Conservation (phyloP, 2,329 filamentous ascomycete genomes). For the Talaromyces sp. region DNA sequence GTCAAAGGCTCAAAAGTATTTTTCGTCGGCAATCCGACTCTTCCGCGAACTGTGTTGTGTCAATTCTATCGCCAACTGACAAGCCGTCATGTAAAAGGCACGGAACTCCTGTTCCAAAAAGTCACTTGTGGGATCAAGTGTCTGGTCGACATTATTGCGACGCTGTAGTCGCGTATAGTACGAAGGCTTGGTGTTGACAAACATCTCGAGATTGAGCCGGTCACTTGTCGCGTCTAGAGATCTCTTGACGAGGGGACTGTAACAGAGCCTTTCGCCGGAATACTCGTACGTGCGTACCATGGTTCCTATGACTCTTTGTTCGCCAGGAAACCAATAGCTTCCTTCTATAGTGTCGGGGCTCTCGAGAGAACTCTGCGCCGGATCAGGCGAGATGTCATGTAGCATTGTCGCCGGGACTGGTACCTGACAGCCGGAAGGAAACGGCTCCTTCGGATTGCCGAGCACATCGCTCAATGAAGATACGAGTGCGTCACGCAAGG, state of each 20-base stretch:
- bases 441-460: constrained; percentile 18
- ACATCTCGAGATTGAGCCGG: constrained; percentile 32
- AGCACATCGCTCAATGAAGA: constrained; percentile 9
- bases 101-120: constrained; percentile 27
- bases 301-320: constrained; percentile 29
- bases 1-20: neutral
- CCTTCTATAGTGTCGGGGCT: constrained; percentile 21
- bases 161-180: neutral
- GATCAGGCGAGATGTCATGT: neutral
- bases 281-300: constrained; percentile 32
- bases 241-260: constrained; percentile 32
- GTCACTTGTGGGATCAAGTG: constrained; percentile 19
- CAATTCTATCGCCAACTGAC: constrained; percentile 37
- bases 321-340: constrained; percentile 36
- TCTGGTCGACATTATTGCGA: constrained; percentile 15
- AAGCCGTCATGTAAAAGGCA: constrained; percentile 37
- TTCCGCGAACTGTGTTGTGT: constrained; percentile 21
- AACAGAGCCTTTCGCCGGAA: constrained; percentile 30
- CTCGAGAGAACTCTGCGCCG: neutral
- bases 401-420: constrained; percentile 25
- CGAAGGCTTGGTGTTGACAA: constrained; percentile 20
- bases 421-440: constrained; percentile 33
- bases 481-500: constrained; percentile 23
- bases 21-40: neutral
- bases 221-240: constrained; percentile 30